These are phyloP conservation scores for Xylaria scruposa DNA, from an alignment of 495 filamentous ascomycete genomes.

Conservation along the genomic window DNA sequence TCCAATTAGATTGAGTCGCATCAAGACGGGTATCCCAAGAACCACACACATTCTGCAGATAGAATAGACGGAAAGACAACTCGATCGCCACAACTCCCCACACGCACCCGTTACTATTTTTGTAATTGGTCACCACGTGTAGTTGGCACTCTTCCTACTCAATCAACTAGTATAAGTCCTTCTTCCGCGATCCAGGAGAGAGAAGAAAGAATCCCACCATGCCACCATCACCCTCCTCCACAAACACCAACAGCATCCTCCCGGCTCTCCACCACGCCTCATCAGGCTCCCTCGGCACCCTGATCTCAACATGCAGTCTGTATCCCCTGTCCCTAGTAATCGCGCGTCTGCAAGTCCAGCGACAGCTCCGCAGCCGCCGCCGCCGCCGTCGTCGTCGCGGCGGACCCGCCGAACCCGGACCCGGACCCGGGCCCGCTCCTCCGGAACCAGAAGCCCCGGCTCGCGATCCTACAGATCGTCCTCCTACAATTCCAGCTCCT, in stretches of 20 bases:
- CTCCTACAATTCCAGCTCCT: conserved; percentile 16
- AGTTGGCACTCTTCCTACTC: background rate
- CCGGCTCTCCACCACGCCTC: conserved; percentile 88
- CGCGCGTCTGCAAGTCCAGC: conserved; percentile 83
- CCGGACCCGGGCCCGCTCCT: background rate
- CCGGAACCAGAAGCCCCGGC: background rate
- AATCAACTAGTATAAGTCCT: conserved; percentile 14
- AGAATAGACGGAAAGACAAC: background rate
- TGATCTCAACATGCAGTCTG: conserved; percentile 77
- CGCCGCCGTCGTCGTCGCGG: conserved; percentile 22
- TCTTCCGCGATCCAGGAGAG: background rate
- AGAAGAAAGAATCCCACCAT: background rate
- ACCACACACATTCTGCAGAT: background rate
- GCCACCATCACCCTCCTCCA: conserved; percentile 6
- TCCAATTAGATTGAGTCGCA: background rate
- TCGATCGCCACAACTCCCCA: conserved; percentile 7
- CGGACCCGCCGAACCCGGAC: background rate
- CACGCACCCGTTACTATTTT: background rate
- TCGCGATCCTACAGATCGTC: conserved; percentile 11
- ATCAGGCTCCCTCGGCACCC: conserved; percentile 78
- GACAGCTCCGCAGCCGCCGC: conserved; percentile 60
- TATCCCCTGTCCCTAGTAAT: conserved; percentile 89
- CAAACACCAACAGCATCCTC: conserved; percentile 55
- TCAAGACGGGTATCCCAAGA: background rate
- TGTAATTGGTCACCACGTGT: conserved; percentile 1